These are phyloP conservation scores for Leccinellum rugosiceps DNA, from an alignment of 768 basidiomycete species.

Conservation along the genomic window DNA sequence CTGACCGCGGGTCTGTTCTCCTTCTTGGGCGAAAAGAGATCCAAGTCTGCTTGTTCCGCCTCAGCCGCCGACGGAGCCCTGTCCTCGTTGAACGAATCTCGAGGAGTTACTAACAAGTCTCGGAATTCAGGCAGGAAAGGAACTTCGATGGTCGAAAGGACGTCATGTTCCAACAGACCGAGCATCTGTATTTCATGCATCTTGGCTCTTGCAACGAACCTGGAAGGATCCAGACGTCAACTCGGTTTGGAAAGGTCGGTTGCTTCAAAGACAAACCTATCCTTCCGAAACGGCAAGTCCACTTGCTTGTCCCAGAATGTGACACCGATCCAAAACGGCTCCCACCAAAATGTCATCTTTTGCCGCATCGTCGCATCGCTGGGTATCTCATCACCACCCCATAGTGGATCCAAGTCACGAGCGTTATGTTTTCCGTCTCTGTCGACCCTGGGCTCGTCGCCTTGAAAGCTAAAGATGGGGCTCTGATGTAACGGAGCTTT, in stretches of 20 bases:
- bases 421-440: slow-evolving; percentile 43
- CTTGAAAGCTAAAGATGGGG: slow-evolving; percentile 87
- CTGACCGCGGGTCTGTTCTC: slow-evolving; percentile 32
- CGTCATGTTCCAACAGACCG: slow-evolving; percentile 86
- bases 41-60: slow-evolving; percentile 71
- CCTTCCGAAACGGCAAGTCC: slow-evolving; percentile 76
- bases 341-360: slow-evolving; percentile 79
- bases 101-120: slow-evolving; percentile 31
- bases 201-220: slow-evolving; percentile 91
- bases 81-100: slow-evolving; percentile 35
- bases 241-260: neutral
- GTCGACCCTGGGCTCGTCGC: slow-evolving; percentile 56
- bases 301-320: slow-evolving; percentile 87
- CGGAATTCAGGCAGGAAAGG: slow-evolving; percentile 61
- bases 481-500: slow-evolving; percentile 92
- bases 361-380: slow-evolving; percentile 33
- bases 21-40: slow-evolving; percentile 56
- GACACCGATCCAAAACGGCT: slow-evolving; percentile 81
- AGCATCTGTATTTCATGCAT: slow-evolving; percentile 98
- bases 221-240: slow-evolving; percentile 29
- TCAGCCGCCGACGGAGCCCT: slow-evolving; percentile 45
- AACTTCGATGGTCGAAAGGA: slow-evolving; percentile 84
- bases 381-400: slow-evolving; percentile 62
- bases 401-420: slow-evolving; percentile 64
- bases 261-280: slow-evolving; percentile 48